Evolutionary conservation across 306 rosid genomes (phyloP), one percentile per base, ranked within the genome.

Genomic region (Ceratonia siliqua): DNA sequence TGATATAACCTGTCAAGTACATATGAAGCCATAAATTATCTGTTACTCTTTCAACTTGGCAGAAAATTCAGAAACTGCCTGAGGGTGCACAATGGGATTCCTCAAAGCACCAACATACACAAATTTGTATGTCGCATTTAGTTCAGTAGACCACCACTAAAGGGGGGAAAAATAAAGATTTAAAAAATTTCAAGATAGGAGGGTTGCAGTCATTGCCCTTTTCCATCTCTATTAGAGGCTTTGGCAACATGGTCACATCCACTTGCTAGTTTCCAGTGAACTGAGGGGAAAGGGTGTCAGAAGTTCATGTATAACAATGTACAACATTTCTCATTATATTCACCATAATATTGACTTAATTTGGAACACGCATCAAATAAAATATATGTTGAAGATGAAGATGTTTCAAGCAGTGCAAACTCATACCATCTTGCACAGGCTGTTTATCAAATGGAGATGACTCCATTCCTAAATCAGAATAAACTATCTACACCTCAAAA

Each of bases 111-210:
- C 11, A 17, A 6, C 24, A 17, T 49, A n/a, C 8, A n/a, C 55
- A 48, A 28, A 28, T 15, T 48, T 5, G 9, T 15, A 48, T n/a
- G 53, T 48, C n/a, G 22, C 53, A 49, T 49, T n/a, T 18, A 49
- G 25, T n/a, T 2, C 8, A 49, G 55, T 0, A 49, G 8, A 42
- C 4, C 12, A 49, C 38, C 27, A 33, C 8, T 75, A 20, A 18
- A n/a, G 4, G 52, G 21, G 52, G 21, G 5, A 45, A 75, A 52
- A 30, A 30, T 21, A 25, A 28, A 68, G 9, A 4, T 27, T 13
- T 42, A 65, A 74, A 59, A n/a, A 36, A 57, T 73, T 28, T 49
- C 32, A n/a, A 67, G 20, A 59, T 45, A 50, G 45, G 56, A 75
- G 12, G 25, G 15, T 0, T 0, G 20, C 17, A 18, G 55, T 17